Base-by-base conservation (phyloP, 768 basidiomycete species). In the Pleurotus citrinopileatus region DNA sequence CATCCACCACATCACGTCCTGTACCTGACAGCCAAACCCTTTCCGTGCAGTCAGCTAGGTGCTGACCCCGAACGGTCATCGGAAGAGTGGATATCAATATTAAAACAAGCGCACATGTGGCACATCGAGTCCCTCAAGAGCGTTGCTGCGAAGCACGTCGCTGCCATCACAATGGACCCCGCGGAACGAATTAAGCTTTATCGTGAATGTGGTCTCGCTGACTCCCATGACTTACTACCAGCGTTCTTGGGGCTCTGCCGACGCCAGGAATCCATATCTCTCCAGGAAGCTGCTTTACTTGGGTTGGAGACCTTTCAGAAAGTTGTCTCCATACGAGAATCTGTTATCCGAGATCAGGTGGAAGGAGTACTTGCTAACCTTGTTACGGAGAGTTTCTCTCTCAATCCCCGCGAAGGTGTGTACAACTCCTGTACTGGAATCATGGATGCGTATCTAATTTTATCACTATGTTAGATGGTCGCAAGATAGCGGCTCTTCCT, bases 241-340 rank as follows among this genome's bases (percentile, higher is more conserved):
- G 46, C 46, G 1, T 29, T 48, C 26, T 12, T 48, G 46, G 46
- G 15, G 6, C 52, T 53, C 25, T 42, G 37, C 23, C 52, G 15
- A 19, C 34, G 38, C 20, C 36, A 40, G 38, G 52, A 19, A 37
- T 4, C 52, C 7, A 26, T 53, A 8, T 22, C 22, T 15, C 37
- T 53, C 5, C 5, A 22, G 5, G 52, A 53, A 26, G 52, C 52
- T 12, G 8, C 12, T 12, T 5, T 28, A 23, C 38, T 53, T 8
- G 52, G 52, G 25, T 15, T 53, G 34, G 52, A 53, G 38, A 53
- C 52, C 17, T 53, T 40, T 34, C 19, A 23, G 17, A 53, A 42
- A 34, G 17, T 53, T 12, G 36, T 25, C 17, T n/a, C 4, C 4
- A 17, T 53, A 9, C 52, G 52, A 4, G 52, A 53, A 23, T 19